Conservation (phyloP, 148 eudicot genomes). For the Spergularia marina region DNA sequence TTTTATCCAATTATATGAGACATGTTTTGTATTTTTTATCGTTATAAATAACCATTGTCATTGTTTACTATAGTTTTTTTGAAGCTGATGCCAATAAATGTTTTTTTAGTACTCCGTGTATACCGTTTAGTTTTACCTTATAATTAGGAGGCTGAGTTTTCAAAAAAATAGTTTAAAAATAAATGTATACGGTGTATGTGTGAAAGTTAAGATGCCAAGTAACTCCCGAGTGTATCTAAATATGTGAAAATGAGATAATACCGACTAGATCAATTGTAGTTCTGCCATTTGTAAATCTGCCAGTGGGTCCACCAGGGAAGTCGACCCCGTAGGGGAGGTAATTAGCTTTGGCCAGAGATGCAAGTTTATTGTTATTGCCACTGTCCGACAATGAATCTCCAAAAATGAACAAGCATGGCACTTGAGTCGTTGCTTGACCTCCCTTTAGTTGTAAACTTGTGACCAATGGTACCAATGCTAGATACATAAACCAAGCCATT, state of each 20-base stretch:
- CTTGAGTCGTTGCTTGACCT: slow-evolving; percentile 22
- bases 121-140: no score
- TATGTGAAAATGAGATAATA: background rate
- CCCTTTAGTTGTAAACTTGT: slow-evolving; percentile 4
- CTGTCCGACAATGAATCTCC: slow-evolving; percentile 57
- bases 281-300: slow-evolving; percentile 47
- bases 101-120: no score
- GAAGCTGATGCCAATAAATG: no score
- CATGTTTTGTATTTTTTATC: no score
- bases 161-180: no score
- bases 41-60: no score
- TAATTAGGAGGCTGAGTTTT: no score
- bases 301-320: slow-evolving; percentile 42
- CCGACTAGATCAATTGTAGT: slow-evolving; percentile 46
- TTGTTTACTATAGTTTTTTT: no score
- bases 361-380: slow-evolving; percentile 47
- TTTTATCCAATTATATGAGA: no score
- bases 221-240: background rate
- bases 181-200: no score
- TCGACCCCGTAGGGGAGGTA: slow-evolving; percentile 53
- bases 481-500: background rate
- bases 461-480: background rate
- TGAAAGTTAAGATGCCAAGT: no score
- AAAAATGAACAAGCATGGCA: slow-evolving; percentile 51
- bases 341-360: slow-evolving; percentile 40